Conservation (phyloP, 176 grass and related monocot species). For the maize (Zea mays) region DNA sequence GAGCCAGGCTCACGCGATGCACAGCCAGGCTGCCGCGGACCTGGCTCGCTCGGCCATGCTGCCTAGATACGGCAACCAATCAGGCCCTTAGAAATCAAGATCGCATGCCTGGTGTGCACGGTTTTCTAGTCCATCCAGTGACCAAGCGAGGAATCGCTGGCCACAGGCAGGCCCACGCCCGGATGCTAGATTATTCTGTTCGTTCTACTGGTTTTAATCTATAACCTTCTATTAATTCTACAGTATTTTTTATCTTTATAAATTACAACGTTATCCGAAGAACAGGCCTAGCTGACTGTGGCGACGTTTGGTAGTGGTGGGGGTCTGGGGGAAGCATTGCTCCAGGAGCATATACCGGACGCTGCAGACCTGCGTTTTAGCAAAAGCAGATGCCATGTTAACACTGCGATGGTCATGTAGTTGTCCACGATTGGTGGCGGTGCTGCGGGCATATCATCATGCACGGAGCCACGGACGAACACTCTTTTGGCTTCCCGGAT, state of each 20-base stretch:
- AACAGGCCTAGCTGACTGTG: too few species aligned
- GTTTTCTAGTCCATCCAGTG: background rate
- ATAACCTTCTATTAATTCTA: too few species aligned
- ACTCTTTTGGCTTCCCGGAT: background rate
- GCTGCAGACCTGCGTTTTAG: background rate
- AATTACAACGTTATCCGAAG: background rate
- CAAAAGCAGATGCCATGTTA: background rate
- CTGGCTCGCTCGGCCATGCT: too few species aligned
- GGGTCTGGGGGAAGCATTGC: background rate
- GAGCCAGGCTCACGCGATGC: too few species aligned
- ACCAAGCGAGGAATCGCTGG: background rate
- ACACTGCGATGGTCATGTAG: background rate
- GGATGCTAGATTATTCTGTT: background rate
- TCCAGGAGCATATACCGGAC: background rate
- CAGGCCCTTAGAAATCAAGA: background rate
- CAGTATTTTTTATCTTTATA: too few species aligned
- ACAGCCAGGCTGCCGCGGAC: too few species aligned
- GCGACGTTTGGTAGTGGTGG: background rate
- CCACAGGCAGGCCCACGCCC: background rate
- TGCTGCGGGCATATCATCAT: background rate
- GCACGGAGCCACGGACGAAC: background rate
- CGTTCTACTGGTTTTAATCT: background rate
- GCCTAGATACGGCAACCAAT: too few species aligned
- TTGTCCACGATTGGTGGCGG: background rate
- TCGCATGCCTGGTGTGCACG: background rate